Conservation (phyloP, 176 grass and related monocot species). For the Alloteropsis semialata region DNA sequence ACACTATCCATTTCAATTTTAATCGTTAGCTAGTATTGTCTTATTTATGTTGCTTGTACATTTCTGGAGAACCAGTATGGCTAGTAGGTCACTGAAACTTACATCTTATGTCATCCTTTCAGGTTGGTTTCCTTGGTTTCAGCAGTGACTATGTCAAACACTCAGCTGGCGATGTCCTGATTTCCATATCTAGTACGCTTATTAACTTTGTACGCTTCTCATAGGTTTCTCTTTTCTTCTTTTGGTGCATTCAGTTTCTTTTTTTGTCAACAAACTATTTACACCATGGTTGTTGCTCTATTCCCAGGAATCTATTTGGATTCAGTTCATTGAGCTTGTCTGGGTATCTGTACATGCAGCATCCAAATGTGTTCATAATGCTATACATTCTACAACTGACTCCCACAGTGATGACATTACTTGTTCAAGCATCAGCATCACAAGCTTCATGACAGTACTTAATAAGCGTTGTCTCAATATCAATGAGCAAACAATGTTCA, state of each 20-base stretch:
- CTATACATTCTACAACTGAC: conserved; percentile 24
- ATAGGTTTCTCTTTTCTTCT: conserved; percentile 11
- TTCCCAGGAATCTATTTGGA: conserved; percentile 56
- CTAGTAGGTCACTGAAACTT: background rate
- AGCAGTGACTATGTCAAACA: conserved; percentile 74
- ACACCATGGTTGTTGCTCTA: conserved; percentile 12
- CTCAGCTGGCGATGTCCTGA: conserved; percentile 58
- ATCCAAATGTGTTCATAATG: conserved; percentile 31
- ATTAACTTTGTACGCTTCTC: conserved; percentile 62
- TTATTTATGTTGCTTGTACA: conserved; percentile 6
- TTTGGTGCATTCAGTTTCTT: background rate
- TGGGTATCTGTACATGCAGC: conserved; percentile 49
- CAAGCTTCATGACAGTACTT: conserved; percentile 48
- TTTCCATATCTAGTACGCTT: conserved; percentile 51
- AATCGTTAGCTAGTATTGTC: conserved; percentile 5
- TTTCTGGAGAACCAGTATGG: background rate
- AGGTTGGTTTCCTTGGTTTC: conserved; percentile 61
- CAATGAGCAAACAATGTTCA: conserved; percentile 36
- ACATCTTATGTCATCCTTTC: conserved; percentile 33
- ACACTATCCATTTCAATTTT: background rate
- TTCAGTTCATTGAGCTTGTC: conserved; percentile 60
- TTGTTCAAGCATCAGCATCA: conserved; percentile 30
- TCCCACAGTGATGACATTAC: background rate
- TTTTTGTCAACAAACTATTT: conserved; percentile 17
- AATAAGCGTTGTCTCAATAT: conserved; percentile 27